Conservation (phyloP, 1,284 basidiomycete species). For the Macrocystidia cucumis region DNA sequence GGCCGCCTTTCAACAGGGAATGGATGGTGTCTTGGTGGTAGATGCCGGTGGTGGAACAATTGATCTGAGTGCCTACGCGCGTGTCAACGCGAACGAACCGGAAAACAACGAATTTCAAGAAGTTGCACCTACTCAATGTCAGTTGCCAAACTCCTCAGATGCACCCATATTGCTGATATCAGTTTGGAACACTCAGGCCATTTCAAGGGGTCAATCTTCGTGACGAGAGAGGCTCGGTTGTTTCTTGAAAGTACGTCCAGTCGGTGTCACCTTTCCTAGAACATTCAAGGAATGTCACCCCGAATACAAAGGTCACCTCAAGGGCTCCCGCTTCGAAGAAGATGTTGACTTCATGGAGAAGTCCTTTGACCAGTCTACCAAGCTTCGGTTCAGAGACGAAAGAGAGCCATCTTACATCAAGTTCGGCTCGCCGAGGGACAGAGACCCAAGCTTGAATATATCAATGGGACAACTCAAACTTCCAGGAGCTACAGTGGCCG, state of each 20-base stretch:
- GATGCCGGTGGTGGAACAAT: slow-evolving; percentile 54
- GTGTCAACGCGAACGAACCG: too few species aligned
- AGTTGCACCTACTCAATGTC: slow-evolving; percentile 10
- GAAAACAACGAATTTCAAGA: slow-evolving; percentile 7
- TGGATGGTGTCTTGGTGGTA: slow-evolving; percentile 36
- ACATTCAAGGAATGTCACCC: background rate
- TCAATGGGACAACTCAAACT: slow-evolving; percentile 38
- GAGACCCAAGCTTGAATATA: slow-evolving; percentile 32
- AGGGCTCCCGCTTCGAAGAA: slow-evolving; percentile 22
- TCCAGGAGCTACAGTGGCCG: slow-evolving; percentile 27
- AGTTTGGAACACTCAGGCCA: slow-evolving; percentile 12
- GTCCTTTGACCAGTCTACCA: slow-evolving; percentile 37
- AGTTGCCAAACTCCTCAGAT: background rate
- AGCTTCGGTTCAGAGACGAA: slow-evolving; percentile 29
- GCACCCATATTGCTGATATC: slow-evolving; percentile 10
- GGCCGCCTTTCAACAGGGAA: slow-evolving; percentile 13
- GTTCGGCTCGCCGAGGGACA: slow-evolving; percentile 37
- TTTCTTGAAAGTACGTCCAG: slow-evolving; percentile 20
- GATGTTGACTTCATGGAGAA: slow-evolving; percentile 28
- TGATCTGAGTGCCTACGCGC: slow-evolving; percentile 41
- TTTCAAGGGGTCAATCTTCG: slow-evolving; percentile 27
- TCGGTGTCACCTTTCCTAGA: background rate
- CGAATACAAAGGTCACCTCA: slow-evolving; percentile 16
- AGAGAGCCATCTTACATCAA: slow-evolving; percentile 34
- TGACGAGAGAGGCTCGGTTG: slow-evolving; percentile 15